These are phyloP conservation scores for Cadophora sp. DNA, from an alignment of 2,329 filamentous ascomycete genomes.

Conservation along the genomic window DNA sequence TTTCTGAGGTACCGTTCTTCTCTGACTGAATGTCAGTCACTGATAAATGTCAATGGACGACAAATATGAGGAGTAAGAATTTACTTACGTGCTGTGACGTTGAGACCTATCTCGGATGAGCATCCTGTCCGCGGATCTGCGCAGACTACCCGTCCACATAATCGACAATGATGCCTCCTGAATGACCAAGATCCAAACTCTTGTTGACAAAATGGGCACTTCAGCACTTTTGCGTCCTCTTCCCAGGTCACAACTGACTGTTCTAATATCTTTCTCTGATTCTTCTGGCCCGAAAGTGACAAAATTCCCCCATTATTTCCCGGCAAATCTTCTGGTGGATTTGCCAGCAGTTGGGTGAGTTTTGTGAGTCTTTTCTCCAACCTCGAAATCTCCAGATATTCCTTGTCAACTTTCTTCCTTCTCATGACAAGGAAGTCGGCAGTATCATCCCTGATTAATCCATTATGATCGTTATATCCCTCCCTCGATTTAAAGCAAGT, in stretches of 20 bases:
- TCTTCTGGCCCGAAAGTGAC: slow-evolving; percentile 70
- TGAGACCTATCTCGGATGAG: slow-evolving; percentile 83
- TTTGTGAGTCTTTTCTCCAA: slow-evolving; percentile 92
- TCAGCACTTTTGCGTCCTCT: slow-evolving; percentile 79
- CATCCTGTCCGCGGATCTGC: slow-evolving; percentile 85
- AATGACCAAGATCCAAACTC: slow-evolving; percentile 95
- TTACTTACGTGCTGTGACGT: slow-evolving; percentile 69
- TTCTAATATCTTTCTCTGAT: slow-evolving; percentile 80
- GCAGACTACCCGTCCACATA: slow-evolving; percentile 93
- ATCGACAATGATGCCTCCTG: slow-evolving; percentile 89
- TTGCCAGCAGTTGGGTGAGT: slow-evolving; percentile 82
- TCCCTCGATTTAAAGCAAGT: slow-evolving; percentile 98
- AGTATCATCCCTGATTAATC: slow-evolving; percentile 74
- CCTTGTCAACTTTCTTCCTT: slow-evolving; percentile 80
- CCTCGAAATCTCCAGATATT: slow-evolving; percentile 85
- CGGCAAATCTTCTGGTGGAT: slow-evolving; percentile 71
- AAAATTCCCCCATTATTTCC: slow-evolving; percentile 57
- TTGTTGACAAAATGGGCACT: slow-evolving; percentile 94
- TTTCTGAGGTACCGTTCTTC: slow-evolving; percentile 56
- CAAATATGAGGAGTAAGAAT: not conserved
- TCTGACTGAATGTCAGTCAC: slow-evolving; percentile 50
- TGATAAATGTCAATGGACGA: slow-evolving; percentile 39
- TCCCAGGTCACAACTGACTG: slow-evolving; percentile 96
- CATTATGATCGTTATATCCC: slow-evolving; percentile 90
- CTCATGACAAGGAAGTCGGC: slow-evolving; percentile 73